Percentiles rank a stretch among this genome's conserved stretches.
These are phyloP conservation scores for Camellia lanceoleosa DNA, from an alignment of 148 eudicot genomes.

Conservation along the genomic window DNA sequence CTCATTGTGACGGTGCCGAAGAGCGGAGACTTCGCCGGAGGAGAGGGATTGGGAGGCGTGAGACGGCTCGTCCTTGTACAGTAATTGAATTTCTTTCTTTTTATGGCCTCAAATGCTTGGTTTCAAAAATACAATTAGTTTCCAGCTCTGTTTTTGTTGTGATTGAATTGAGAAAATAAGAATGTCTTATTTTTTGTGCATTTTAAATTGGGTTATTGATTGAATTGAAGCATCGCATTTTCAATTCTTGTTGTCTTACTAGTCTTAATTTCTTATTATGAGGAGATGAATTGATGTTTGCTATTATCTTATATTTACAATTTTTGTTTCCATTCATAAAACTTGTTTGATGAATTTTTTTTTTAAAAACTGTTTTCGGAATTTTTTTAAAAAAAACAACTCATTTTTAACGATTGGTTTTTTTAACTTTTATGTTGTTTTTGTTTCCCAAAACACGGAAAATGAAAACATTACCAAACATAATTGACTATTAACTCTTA, in stretches of 20 bases:
- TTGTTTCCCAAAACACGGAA: too few species aligned
- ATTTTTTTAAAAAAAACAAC: too few species aligned
- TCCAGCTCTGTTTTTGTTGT: background rate
- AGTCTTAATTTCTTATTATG: background rate
- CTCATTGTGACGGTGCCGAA: slow-evolving; percentile 70
- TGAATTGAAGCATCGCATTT: background rate
- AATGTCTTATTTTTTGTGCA: background rate
- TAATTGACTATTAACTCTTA: too few species aligned
- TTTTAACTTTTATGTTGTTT: too few species aligned
- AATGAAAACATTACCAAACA: too few species aligned
- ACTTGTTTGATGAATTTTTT: too few species aligned
- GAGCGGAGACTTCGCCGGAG: slow-evolving; percentile 15
- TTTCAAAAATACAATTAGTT: background rate
- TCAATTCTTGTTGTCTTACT: background rate
- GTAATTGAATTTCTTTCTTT: background rate
- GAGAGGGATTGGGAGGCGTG: slow-evolving; percentile 23
- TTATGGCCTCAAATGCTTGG: background rate
- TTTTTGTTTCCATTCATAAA: too few species aligned
- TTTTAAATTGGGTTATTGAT: background rate
- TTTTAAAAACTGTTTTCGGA: too few species aligned
- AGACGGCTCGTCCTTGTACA: slow-evolving; percentile 36
- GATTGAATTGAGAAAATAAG: background rate
- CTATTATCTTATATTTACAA: too few species aligned
- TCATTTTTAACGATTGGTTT: too few species aligned
- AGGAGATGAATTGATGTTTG: too few species aligned